Percentiles rank a stretch among this genome's conserved stretches.
These are phyloP conservation scores for Saccharomycopsis hybrid DNA, from an alignment of 1,139 yeast species.

Conservation along the genomic window DNA sequence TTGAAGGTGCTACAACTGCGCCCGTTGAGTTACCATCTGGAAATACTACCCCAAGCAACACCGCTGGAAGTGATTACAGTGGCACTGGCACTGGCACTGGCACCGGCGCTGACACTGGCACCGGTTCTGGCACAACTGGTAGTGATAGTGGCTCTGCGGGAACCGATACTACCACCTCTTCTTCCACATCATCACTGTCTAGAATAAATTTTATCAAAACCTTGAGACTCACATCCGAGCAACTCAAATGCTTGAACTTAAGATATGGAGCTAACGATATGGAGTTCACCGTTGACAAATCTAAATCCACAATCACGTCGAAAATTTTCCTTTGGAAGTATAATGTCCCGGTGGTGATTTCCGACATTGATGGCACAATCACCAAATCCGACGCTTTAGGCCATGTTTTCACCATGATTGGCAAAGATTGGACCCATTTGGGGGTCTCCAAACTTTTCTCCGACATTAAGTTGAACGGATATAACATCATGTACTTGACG, in stretches of 20 bases:
- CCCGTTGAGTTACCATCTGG: no score
- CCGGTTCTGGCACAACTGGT: constrained; percentile 22
- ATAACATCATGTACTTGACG: constrained; percentile 87
- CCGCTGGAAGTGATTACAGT: constrained; percentile 15
- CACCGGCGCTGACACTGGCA: constrained; percentile 20
- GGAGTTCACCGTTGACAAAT: constrained; percentile 72
- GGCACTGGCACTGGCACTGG: neutral
- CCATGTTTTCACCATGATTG: constrained; percentile 88
- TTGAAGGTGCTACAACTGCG: neutral
- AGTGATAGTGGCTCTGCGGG: constrained; percentile 24
- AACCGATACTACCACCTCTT: neutral
- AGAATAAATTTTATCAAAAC: constrained; percentile 65
- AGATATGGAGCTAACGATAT: constrained; percentile 75
- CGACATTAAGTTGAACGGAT: constrained; percentile 82
- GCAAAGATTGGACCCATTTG: constrained; percentile 96
- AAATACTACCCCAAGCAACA: neutral
- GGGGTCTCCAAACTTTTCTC: constrained; percentile 90
- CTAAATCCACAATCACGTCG: constrained; percentile 70
- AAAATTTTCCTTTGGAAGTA: constrained; percentile 81
- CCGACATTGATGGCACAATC: constrained; percentile 97
- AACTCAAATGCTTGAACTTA: constrained; percentile 65
- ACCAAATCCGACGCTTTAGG: constrained; percentile 98
- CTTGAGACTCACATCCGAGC: constrained; percentile 85
- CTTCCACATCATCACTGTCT: neutral
- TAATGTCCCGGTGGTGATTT: constrained; percentile 83